Base-by-base conservation (phyloP, 306 rosid genomes). In the Quercus dentata region DNA sequence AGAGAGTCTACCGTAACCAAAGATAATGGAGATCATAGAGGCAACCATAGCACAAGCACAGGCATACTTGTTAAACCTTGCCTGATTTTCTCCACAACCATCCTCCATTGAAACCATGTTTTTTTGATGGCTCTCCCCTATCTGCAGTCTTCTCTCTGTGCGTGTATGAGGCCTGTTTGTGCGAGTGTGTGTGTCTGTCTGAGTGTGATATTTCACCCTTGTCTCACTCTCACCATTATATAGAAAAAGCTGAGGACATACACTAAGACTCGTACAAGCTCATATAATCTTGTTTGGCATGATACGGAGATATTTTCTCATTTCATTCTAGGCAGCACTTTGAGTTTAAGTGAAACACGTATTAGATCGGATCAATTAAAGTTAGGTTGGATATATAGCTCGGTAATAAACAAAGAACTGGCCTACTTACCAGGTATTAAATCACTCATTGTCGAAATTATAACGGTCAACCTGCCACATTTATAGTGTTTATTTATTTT, bases 1-100 rank as follows among this genome's bases (percentile, higher is more conserved):
- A 77, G 54, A 14, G 68, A 69, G 65, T 76, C 15, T 5, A 87
- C 83, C 70, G 19, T 84, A 82, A 49, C 86, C 90, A 77, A 87
- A 90, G 46, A 88, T 85, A 41, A 81, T 78, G 33, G 97, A 89
- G 65, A 90, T 80, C 57, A 90, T 56, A n/a, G 94, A 80, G 73
- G 87, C 92, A 70, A 87, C 82, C 4, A 84, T 20, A 2, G 90
- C 87, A 68, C 95, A 91, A 23, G 81, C 83, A 30, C 84, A 86
- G 12, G 98, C 90, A 84, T 83, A 71, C 52, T 71, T 90, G 83
- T 91, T 91, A 67, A 91, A 44, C 75, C 57, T 85, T 20, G 51
- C 19, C 15, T 20, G 62, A 67, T 31, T 75, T 57, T 25, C 80
- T 8, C 78, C 55, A 12, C 8, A 65, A 20, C 79, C 74, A 44